phyloP scores from a whole-genome alignment of 805 yeast species.

The Metschnikowia aberdeeniae region DNA sequence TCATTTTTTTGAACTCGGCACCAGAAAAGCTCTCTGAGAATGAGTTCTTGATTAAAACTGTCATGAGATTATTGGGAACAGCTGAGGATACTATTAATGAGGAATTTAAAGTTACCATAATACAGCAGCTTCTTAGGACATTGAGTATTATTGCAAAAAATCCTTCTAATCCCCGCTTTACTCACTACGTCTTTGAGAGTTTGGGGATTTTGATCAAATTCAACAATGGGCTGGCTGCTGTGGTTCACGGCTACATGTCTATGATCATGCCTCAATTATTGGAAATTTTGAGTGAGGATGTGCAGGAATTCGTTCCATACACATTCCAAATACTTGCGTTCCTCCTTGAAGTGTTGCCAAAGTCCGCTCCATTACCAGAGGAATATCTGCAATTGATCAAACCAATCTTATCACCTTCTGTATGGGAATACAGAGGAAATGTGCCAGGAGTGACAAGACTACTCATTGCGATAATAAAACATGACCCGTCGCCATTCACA shows the following conservation, averaged over 20 bases:
- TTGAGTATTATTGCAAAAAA: constrained; percentile 71
- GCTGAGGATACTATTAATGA: constrained; percentile 59
- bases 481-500: constrained; percentile 40
- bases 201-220: constrained; percentile 70
- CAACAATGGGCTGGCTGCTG: constrained; percentile 21
- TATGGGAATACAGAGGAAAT: constrained; percentile 93
- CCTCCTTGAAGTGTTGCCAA: constrained; percentile 60
- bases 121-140: constrained; percentile 66
- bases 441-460: constrained; percentile 89
- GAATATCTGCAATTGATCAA: constrained; percentile 62
- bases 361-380: constrained; percentile 50
- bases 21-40: constrained; percentile 95
- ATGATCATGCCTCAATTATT: constrained; percentile 65
- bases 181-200: constrained; percentile 88
- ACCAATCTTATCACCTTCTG: constrained; percentile 83
- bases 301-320: constrained; percentile 92
- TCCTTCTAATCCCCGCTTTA: constrained; percentile 93
- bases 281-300: constrained; percentile 69
- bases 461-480: constrained; percentile 59
- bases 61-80: constrained; percentile 75
- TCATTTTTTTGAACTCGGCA: constrained; percentile 48
- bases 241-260: constrained; percentile 36
- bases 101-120: constrained; percentile 42
- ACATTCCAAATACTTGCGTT: constrained; percentile 86
- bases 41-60: constrained; percentile 85